phyloP scores from a whole-genome alignment of 306 rosid species.

The Trifolium dubium region DNA sequence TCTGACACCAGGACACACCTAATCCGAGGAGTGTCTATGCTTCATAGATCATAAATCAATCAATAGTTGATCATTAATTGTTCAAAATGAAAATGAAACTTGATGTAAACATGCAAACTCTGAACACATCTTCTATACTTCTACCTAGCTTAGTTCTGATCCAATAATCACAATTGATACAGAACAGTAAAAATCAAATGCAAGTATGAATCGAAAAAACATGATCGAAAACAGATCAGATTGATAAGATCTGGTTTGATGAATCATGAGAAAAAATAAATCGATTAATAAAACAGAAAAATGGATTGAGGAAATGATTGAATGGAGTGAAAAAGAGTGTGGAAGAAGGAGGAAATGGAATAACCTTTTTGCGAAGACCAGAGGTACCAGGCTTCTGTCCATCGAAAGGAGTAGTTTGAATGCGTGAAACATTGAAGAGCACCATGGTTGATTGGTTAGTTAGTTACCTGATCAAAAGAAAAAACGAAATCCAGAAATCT shows the following conservation, averaged over 20 bases:
- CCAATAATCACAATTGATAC: slow-evolving; percentile 24
- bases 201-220: background rate
- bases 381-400: slow-evolving; percentile 99
- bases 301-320: background rate
- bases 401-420: slow-evolving; percentile 71
- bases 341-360: slow-evolving; percentile 28
- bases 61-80: background rate
- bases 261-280: background rate
- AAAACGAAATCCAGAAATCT: slow-evolving; percentile 27
- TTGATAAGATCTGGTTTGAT: slow-evolving; percentile 9
- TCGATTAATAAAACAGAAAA: background rate
- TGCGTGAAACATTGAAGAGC: slow-evolving; percentile 64
- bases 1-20: too few relatives aligned
- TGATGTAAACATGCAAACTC: background rate
- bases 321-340: background rate
- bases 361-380: slow-evolving; percentile 99
- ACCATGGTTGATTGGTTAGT: slow-evolving; percentile 50
- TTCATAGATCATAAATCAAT: background rate
- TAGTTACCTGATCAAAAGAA: slow-evolving; percentile 22
- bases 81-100: slow-evolving; percentile 1
- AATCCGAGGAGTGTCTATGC: too few relatives aligned
- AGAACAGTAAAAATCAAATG: slow-evolving; percentile 10
- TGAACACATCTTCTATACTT: background rate
- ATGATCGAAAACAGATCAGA: slow-evolving; percentile 39
- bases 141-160: slow-evolving; percentile 30